Base-by-base conservation (phyloP, 2,329 filamentous ascomycete species). In the Blastomyces emzantsi region DNA sequence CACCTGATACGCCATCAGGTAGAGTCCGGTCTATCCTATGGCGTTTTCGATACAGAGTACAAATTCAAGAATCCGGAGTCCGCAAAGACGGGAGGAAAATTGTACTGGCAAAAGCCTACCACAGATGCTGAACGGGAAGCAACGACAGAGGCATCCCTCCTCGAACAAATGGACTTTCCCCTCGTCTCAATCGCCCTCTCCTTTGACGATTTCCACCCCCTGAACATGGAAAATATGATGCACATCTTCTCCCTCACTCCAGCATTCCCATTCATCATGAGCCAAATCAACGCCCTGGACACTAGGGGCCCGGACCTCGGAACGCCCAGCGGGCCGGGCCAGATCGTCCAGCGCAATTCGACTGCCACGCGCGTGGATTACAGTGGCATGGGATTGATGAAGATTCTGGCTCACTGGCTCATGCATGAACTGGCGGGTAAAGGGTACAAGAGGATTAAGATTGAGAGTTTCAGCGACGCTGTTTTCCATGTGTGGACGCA, bases 31-130 rank as follows among this genome's bases (percentile, higher is more conserved):
- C 62, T 74, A 3, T 74, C 71, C 49, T 76, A 71, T 65, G 75
- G 75, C 61, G 73, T 78, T 43, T 76, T 76, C 68, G 75, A 78
- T 66, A 74, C 70, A 9, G 67, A 76, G 51, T 77, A 76, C 65
- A 45, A 66, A 25, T 78, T 70, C 72, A 75, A 73, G 61, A 69
- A 68, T 2, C 64, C 70, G 6, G 69, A 74, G 30, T 74, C 72
- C 39, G 67, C 64, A 25, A 52, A 45, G 22, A 65, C 70, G 49
- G 73, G 28, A 62, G 70, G 60, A 49, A 64, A 61, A 7, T 52
- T 70, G 19, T 66, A 68, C 61, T 69, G 68, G 67, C 63, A 69
- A 51, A 25, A 64, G 7, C 62, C 64, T 13, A 60, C 64, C 45
- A 51, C 55, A 6, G 64, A 57, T 19, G 58, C 63, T 17, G 57